Evolutionary conservation across 345 rosid species (phyloP).

Genomic region (Hibiscus tridactylites): DNA sequence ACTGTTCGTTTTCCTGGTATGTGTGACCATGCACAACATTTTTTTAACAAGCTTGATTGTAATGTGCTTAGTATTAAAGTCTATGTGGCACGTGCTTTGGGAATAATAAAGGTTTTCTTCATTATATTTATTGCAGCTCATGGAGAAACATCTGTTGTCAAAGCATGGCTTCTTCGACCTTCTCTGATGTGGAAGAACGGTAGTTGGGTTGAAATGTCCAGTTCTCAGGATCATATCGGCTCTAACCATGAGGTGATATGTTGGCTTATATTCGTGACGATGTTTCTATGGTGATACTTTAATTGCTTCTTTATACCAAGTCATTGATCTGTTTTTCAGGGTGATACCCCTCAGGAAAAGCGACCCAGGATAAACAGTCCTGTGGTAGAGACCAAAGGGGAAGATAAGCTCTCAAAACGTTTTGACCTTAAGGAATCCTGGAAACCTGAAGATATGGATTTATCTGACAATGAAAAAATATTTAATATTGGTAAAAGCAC

Average conservation of each 20-base stretch:
- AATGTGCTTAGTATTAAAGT: not conserved
- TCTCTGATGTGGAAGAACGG: constrained; percentile 82
- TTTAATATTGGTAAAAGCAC: constrained; percentile 67
- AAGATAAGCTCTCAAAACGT: constrained; percentile 35
- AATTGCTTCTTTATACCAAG: constrained; percentile 4
- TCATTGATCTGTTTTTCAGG: constrained; percentile 40
- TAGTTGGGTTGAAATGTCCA: constrained; percentile 78
- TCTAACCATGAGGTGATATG: constrained; percentile 48
- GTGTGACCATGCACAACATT: not conserved
- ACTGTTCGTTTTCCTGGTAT: constrained; percentile 78
- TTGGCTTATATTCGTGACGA: constrained; percentile 1
- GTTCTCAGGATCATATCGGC: constrained; percentile 27
- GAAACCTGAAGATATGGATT: constrained; percentile 42
- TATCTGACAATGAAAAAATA: constrained; percentile 44
- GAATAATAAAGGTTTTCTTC: constrained; percentile 5
- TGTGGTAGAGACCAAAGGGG: constrained; percentile 33
- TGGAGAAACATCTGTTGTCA: constrained; percentile 49
- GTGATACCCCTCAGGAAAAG: constrained; percentile 86
- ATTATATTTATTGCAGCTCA: constrained; percentile 40
- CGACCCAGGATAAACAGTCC: constrained; percentile 47
- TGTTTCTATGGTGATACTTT: not conserved
- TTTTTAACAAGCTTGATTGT: not conserved
- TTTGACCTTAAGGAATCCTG: constrained; percentile 24
- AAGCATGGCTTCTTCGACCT: constrained; percentile 84
- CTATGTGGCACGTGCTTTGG: not conserved